Evolutionary conservation across 2,329 filamentous ascomycete species (phyloP).

Genomic region (Chaetomiaceae sp.): DNA sequence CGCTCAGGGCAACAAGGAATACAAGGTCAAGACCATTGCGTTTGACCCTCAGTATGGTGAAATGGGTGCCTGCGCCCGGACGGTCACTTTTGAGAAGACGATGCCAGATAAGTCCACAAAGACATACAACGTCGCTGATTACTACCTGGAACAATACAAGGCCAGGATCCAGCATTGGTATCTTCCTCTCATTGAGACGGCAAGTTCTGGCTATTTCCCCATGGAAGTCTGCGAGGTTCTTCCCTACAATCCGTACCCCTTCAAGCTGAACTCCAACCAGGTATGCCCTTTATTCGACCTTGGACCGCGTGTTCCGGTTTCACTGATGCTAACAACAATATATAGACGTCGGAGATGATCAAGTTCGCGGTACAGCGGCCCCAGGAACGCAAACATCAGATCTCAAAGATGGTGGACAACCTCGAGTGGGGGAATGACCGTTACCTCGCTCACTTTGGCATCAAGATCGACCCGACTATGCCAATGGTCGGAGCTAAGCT

Average conservation of each 20-base stretch:
- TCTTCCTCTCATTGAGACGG: conserved; percentile 56
- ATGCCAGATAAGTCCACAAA: conserved; percentile 39
- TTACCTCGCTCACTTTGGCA: conserved; percentile 67
- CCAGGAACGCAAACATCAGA: conserved; percentile 59
- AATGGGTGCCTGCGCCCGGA: conserved; percentile 47
- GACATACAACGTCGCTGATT: conserved; percentile 44
- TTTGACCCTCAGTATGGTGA: conserved; percentile 42
- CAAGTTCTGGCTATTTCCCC: conserved; percentile 52
- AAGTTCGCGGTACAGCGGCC: conserved; percentile 84
- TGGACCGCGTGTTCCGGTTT: conserved; percentile 29
- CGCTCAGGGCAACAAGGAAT: conserved; percentile 42
- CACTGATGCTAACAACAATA: conserved; percentile 3
- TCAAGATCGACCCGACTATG: conserved; percentile 63
- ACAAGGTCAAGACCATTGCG: conserved; percentile 49
- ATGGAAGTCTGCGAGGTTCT: conserved; percentile 55
- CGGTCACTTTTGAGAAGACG: conserved; percentile 52
- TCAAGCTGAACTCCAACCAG: conserved; percentile 56
- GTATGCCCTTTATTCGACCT: conserved; percentile 28
- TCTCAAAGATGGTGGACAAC: conserved; percentile 62
- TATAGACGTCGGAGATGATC: conserved; percentile 81
- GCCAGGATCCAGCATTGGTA: conserved; percentile 42
- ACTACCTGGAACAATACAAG: conserved; percentile 54
- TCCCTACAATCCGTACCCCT: conserved; percentile 56
- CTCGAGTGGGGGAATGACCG: conserved; percentile 66
- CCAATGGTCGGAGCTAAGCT: conserved; percentile 65